Conservation (phyloP, 2,329 filamentous ascomycete genomes). For the Fusarium sp. region DNA sequence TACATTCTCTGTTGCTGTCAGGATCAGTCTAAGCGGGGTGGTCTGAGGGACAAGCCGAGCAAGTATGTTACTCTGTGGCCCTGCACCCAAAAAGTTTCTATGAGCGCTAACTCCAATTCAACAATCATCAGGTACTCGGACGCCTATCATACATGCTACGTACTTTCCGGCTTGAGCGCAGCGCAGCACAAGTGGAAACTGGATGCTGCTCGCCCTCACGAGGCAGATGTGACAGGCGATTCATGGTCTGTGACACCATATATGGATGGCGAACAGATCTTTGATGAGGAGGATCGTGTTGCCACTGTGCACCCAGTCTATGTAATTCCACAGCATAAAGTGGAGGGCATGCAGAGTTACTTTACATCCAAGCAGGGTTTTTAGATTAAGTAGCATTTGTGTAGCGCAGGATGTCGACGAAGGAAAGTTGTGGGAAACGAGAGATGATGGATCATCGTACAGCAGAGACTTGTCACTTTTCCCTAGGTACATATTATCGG, state of each 20-base stretch:
- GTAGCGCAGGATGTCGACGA: constrained; percentile 5
- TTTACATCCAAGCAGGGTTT: constrained; percentile 72
- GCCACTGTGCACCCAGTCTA: constrained; percentile 84
- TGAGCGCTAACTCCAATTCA: constrained; percentile 41
- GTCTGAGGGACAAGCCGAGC: constrained; percentile 92
- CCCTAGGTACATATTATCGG: neutral
- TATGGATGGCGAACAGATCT: constrained; percentile 70
- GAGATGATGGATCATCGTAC: constrained; percentile 10
- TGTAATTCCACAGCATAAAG: constrained; percentile 80
- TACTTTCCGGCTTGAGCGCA: constrained; percentile 85
- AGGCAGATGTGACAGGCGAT: constrained; percentile 54
- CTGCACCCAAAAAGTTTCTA: constrained; percentile 26
- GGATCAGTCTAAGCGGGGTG: constrained; percentile 76
- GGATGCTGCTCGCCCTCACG: constrained; percentile 51
- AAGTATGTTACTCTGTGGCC: constrained; percentile 68
- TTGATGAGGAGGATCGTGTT: constrained; percentile 78
- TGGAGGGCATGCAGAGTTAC: constrained; percentile 74
- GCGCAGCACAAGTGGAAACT: constrained; percentile 78
- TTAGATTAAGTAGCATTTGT: constrained; percentile 52
- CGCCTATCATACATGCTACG: constrained; percentile 94
- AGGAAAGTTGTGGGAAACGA: constrained; percentile 21
- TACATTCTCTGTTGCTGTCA: constrained; percentile 95
- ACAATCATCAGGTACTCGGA: constrained; percentile 74
- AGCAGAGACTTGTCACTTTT: constrained; percentile 13
- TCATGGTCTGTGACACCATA: constrained; percentile 64